A percentile compares a stretch with the other conserved stretches of the same genome.
Evolutionary conservation across 2,329 filamentous ascomycete species (phyloP).

Genomic region (Pyrenochaeta sp.): DNA sequence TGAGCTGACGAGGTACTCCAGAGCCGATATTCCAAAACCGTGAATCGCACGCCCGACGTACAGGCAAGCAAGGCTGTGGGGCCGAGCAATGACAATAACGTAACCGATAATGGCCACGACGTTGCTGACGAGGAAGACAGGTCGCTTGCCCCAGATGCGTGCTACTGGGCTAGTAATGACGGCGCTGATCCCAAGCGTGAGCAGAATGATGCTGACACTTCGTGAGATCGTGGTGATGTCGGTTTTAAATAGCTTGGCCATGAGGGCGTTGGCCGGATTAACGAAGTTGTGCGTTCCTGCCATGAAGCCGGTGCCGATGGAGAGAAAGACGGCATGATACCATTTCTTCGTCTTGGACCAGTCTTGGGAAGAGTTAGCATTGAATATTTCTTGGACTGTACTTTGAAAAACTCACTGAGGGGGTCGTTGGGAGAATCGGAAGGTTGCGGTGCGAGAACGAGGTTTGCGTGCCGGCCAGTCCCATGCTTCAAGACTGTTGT

Average conservation of each 20-base stretch:
- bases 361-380: no score
- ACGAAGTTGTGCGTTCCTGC: no score
- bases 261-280: no score
- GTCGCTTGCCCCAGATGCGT: background rate
- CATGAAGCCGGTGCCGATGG: no score
- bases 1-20: background rate
- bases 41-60: background rate
- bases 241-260: no score
- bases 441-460: slow-evolving; percentile 4
- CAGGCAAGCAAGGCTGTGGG: background rate
- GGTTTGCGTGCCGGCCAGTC: slow-evolving; percentile 1
- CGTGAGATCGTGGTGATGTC: background rate
- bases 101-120: background rate
- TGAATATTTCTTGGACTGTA: no score
- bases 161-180: background rate
- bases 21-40: background rate
- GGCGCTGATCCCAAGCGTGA: background rate
- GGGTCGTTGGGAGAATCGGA: slow-evolving; percentile 40
- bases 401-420: slow-evolving; percentile 14
- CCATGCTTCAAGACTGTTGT: slow-evolving; percentile 2
- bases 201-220: no score
- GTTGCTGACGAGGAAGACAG: background rate
- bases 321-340: no score
- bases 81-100: background rate
- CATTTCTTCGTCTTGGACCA: no score